Percentiles rank a stretch among this genome's conserved stretches.
phyloP scores from a whole-genome alignment of 768 basidiomycete genomes.

The Russula virescens region DNA sequence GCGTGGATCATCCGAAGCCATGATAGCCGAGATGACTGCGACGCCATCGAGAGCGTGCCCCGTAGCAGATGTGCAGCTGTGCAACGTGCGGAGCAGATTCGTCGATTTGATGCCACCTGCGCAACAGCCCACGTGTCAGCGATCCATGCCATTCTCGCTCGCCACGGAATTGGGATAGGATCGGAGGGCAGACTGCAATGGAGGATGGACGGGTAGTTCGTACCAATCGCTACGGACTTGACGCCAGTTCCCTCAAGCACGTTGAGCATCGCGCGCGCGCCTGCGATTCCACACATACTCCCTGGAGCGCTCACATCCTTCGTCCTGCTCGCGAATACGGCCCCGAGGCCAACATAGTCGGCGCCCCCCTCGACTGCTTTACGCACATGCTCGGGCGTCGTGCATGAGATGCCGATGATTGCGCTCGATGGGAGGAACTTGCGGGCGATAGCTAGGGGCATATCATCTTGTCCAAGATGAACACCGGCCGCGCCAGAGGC shows the following conservation, averaged over 20 bases:
- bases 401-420: conserved; percentile 79
- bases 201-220: background rate
- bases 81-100: conserved; percentile 70
- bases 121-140: conserved; percentile 1
- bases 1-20: conserved; percentile 54
- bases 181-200: background rate
- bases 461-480: conserved; percentile 87
- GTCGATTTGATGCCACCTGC: conserved; percentile 80
- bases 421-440: conserved; percentile 59
- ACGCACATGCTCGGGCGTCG: conserved; percentile 56
- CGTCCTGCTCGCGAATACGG: conserved; percentile 75
- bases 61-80: conserved; percentile 57
- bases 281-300: conserved; percentile 60
- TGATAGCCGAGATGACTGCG: conserved; percentile 85
- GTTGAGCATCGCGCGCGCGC: conserved; percentile 60
- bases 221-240: conserved; percentile 84
- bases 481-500: conserved; percentile 73
- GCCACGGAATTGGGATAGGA: too few relatives aligned
- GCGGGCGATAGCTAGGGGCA: conserved; percentile 62
- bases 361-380: conserved; percentile 57
- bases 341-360: conserved; percentile 86
- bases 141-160: too few relatives aligned
- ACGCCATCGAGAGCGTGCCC: conserved; percentile 68
- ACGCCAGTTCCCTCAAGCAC: conserved; percentile 57
- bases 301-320: conserved; percentile 60